Evolutionary conservation across 2,329 filamentous ascomycete genomes (phyloP).

Genomic region (Sporothrix dimorphospora): DNA sequence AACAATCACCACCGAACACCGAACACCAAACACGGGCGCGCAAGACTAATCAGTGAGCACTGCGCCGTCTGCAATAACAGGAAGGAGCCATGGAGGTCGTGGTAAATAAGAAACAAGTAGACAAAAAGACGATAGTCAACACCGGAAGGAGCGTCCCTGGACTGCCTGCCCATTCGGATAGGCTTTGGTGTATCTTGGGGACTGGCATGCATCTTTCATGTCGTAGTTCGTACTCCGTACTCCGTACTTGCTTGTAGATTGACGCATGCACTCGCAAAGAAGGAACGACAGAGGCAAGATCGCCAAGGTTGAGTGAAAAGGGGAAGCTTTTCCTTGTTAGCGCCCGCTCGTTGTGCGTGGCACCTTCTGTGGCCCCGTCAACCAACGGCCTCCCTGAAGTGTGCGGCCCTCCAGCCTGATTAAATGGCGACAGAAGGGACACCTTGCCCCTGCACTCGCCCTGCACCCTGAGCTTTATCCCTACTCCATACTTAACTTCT

Average conservation of each 20-base stretch:
- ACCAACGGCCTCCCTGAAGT: neutral
- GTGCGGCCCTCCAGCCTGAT: neutral
- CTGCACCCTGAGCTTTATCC: neutral
- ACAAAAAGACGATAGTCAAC: neutral
- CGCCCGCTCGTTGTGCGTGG: constrained; percentile 7
- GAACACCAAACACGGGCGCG: neutral
- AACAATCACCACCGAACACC: neutral
- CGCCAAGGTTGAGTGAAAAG: constrained; percentile 1
- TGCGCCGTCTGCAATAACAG: neutral
- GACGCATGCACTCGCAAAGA: neutral
- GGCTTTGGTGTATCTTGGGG: neutral
- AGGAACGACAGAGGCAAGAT: neutral
- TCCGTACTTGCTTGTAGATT: too few species aligned
- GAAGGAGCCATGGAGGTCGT: constrained; percentile 5
- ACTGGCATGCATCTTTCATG: neutral
- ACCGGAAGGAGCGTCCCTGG: constrained; percentile 1
- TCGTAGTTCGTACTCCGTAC: too few species aligned
- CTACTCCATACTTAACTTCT: constrained; percentile 12
- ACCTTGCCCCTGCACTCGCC: constrained; percentile 24
- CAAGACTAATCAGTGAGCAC: neutral
- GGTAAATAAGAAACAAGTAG: neutral
- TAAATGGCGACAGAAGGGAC: constrained; percentile 26
- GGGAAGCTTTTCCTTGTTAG: constrained; percentile 18
- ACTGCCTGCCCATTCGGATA: neutral
- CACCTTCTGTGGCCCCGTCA: constrained; percentile 17